Base-by-base conservation (phyloP, 1,284 basidiomycete species). In the Ganoderma sp. region DNA sequence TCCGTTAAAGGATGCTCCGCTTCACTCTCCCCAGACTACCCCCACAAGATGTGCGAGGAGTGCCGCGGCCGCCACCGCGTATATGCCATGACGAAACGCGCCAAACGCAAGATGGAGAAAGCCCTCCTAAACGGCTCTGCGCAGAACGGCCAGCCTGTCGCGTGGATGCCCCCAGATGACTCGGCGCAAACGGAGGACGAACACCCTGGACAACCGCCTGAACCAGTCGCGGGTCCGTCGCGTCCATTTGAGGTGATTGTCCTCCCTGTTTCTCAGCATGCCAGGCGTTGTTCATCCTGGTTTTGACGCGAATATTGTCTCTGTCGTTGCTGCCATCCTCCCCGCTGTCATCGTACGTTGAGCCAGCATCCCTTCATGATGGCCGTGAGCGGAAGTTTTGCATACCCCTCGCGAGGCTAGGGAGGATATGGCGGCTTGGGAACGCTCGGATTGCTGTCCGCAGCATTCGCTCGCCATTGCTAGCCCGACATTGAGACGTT, bases 101-200 rank as follows among this genome's bases (percentile, higher is more conserved):
- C 83, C 7, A 82, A 83, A 69, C 77, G 85, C 67, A 87, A 86
- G 75, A 74, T 81, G 73, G 86, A 88, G 77, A 87, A 87, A 75
- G 81, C 81, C 1, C 80, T 81, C 0, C 69, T 83, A 10, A 77
- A 72, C 34, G 63, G 62, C 28, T 54, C 75, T 37, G 73, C 73
- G 17, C 78, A 79, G 68, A 69, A 70, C n/a, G 75, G 74, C 37
- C 74, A 74, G 14, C 63, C 72, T 15, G 74, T 78, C 7, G 75
- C 73, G 15, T 79, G 78, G 76, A 76, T 78, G 73, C 76, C 79
- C 1, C 73, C 72, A 25, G 74, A 78, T 59, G 75, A 72, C 7
- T 48, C 50, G n/a, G 58, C 61, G 2, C 67, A 69, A 25, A 65
- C 61, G 15, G 71, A 72, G 65, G 61, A 68, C 43, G 63, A 64